phyloP scores from a whole-genome alignment of 2,329 filamentous ascomycete genomes.

The Volutella citrinella region DNA sequence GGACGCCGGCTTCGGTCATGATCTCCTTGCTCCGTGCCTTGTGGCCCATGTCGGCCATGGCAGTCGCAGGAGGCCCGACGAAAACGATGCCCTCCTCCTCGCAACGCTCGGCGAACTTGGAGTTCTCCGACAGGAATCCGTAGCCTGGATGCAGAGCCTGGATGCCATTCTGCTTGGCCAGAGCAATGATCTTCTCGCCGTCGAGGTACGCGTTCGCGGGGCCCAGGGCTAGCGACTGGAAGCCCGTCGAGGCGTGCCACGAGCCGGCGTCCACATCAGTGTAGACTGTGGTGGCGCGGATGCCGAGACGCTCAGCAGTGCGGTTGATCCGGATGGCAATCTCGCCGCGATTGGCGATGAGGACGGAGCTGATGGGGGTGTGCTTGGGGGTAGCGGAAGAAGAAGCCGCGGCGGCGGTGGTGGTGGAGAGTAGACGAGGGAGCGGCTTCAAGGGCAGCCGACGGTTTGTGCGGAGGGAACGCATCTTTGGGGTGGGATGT shows the following conservation, averaged over 20 bases:
- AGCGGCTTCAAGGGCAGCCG: constrained; percentile 45
- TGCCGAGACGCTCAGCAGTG: constrained; percentile 84
- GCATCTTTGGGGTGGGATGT: constrained; percentile 49
- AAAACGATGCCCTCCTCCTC: constrained; percentile 89
- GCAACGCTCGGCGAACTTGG: constrained; percentile 83
- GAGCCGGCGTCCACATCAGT: constrained; percentile 85
- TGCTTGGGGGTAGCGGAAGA: constrained; percentile 31
- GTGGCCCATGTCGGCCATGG: constrained; percentile 88
- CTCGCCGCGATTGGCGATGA: constrained; percentile 96
- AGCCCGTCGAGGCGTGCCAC: constrained; percentile 84
- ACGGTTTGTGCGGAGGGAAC: constrained; percentile 51
- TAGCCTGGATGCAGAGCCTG: constrained; percentile 94
- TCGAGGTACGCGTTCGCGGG: constrained; percentile 86
- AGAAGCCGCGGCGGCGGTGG: constrained; percentile 31
- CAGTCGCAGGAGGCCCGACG: constrained; percentile 82
- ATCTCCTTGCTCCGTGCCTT: constrained; percentile 94
- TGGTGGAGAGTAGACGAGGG: constrained; percentile 37
- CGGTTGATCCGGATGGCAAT: constrained; percentile 91
- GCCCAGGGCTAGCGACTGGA: constrained; percentile 80
- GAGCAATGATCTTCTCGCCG: constrained; percentile 83
- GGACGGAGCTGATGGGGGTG: constrained; percentile 68
- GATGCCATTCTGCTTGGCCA: constrained; percentile 83
- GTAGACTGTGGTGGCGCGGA: constrained; percentile 90
- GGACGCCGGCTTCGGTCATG: constrained; percentile 92
- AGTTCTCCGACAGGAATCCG: constrained; percentile 93